These are phyloP conservation scores for Eucalyptus albens DNA, from an alignment of 345 rosid genomes.

Conservation along the genomic window DNA sequence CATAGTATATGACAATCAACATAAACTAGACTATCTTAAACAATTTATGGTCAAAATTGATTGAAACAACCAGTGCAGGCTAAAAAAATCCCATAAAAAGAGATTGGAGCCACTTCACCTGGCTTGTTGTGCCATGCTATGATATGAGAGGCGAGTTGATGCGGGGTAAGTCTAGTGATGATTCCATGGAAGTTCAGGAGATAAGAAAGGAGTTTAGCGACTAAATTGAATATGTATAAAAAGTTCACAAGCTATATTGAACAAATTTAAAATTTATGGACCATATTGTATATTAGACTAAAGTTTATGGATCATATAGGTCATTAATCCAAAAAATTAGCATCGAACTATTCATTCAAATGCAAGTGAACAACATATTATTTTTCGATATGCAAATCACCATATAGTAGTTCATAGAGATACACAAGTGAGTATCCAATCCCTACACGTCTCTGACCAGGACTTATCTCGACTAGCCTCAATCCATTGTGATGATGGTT, in stretches of 20 bases:
- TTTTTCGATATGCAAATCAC: fast-evolving
- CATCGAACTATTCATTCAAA: not conserved
- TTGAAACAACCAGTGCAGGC: fast-evolving
- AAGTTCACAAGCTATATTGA: fast-evolving
- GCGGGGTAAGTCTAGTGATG: no score
- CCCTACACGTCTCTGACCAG: fast-evolving
- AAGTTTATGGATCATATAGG: no score
- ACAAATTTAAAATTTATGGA: no score
- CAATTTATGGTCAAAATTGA: fast-evolving
- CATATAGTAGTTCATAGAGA: not conserved
- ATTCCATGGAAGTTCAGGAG: no score
- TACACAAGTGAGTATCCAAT: not conserved
- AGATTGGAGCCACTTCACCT: no score
- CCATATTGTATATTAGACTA: fast-evolving
- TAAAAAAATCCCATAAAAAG: fast-evolving
- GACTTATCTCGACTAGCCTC: not conserved
- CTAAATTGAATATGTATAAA: no score
- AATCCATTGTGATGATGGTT: not conserved
- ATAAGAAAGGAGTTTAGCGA: no score
- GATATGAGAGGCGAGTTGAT: no score
- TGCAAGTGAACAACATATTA: fast-evolving
- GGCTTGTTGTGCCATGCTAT: fast-evolving
- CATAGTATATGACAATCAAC: fast-evolving
- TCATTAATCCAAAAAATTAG: not conserved
- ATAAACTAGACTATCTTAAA: fast-evolving